Evolutionary conservation across 2,329 filamentous ascomycete genomes (phyloP), one percentile per base, ranked within the genome.

Genomic region (Colletotrichum sojae): DNA sequence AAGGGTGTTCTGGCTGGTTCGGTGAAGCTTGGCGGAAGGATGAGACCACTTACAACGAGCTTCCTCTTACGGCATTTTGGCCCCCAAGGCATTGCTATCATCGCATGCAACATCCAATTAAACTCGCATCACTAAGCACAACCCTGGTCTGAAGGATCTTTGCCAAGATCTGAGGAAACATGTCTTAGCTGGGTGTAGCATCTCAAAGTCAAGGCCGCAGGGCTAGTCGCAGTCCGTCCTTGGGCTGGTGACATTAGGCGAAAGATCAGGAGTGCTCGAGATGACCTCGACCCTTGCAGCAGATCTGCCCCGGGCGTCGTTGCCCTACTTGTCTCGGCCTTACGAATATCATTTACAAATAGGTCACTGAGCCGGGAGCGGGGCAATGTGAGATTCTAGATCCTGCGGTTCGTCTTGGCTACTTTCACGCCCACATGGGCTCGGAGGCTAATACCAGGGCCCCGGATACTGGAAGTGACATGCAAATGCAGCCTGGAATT

Each of bases 121-220:
- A 39, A 39, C 36, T 61, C 6, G 6, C 18, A 27, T 25, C 49
- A 57, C 49, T 62, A 31, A 54, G n/a, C 51, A 20, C 25, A 64
- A 12, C 22, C n/a, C 36, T 36, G 31, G 16, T 20, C 51, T 18
- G 51, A 64, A 67, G 63, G 63, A 67, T 67, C 46, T 16, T 6
- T 27, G 58, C 63, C 48, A 67, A 67, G 63, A 55, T 12, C 6
- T 15, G 31, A 15, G 25, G 13, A 56, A 40, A 31, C 25, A 39
- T 63, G 60, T 10, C 15, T 52, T 18, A 25, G 9, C 9, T 27
- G 40, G 56, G 49, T 56, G 40, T 20, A 15, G 6, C 20, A 12
- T 15, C 45, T 18, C 16, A 16, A 20, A n/a, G 46, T 9, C n/a
- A 49, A 4, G 31, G 31, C 6, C 6, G 4, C 31, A 9, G 31